Percentiles rank a stretch among this genome's conserved stretches.
Evolutionary conservation across 176 grass and related monocot species (phyloP).

Genomic region (bread wheat (Triticum aestivum)): DNA sequence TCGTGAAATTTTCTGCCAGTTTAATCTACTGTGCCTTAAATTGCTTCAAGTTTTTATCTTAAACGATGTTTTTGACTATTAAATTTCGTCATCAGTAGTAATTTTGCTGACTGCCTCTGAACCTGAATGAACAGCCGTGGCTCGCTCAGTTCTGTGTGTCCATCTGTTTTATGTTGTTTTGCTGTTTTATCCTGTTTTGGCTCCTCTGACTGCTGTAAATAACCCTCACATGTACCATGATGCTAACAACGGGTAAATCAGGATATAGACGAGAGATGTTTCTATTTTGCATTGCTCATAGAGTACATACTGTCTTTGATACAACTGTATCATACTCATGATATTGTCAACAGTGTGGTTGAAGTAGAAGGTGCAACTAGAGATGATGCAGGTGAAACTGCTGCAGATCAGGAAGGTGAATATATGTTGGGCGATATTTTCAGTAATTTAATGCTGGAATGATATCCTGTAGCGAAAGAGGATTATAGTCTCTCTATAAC

Average conservation of each 20-base stretch:
- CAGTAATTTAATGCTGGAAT: not conserved
- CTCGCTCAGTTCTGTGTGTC: too few species aligned
- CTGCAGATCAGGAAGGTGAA: conserved; percentile 38
- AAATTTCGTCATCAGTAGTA: not conserved
- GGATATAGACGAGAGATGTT: not conserved
- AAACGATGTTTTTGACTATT: not conserved
- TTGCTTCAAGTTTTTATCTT: too few species aligned
- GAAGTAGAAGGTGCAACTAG: conserved; percentile 67
- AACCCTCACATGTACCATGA: not conserved
- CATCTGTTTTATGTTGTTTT: not conserved
- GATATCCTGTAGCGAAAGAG: not conserved
- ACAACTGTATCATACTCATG: not conserved
- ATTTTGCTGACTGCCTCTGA: too few species aligned
- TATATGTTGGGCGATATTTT: not conserved
- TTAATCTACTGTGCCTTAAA: not conserved
- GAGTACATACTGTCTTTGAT: not conserved
- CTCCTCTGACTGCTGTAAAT: not conserved
- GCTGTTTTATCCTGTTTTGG: not conserved
- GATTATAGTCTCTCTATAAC: not conserved
- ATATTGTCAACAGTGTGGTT: conserved; percentile 24
- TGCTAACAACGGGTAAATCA: too few species aligned
- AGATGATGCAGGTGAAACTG: conserved; percentile 53
- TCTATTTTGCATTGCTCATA: conserved; percentile 2
- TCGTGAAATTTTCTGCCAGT: not conserved
- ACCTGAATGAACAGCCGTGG: too few species aligned